A percentile compares a stretch with the other conserved stretches of the same genome.
phyloP scores from a whole-genome alignment of 2,329 filamentous ascomycete species.

The Colletotrichum sp. region DNA sequence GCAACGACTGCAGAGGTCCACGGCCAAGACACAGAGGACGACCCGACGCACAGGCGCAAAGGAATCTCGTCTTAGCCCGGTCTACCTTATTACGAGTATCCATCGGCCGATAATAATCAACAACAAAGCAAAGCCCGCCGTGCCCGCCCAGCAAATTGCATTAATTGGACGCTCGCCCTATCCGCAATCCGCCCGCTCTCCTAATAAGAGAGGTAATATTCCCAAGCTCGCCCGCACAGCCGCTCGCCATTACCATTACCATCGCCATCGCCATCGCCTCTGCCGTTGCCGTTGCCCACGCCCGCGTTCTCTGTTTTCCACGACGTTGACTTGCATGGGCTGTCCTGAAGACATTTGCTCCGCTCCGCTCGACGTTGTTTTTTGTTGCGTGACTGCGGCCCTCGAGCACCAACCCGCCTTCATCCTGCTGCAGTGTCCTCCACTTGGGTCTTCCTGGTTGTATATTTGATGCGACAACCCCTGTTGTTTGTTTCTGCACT shows the following conservation, averaged over 20 bases:
- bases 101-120: not conserved
- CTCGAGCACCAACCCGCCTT: not conserved
- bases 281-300: not conserved
- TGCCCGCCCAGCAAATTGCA: not conserved
- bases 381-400: constrained; percentile 1
- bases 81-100: not conserved
- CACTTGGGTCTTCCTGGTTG: constrained; percentile 13
- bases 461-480: constrained; percentile 24
- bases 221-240: not conserved
- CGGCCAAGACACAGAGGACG: not conserved
- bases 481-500: constrained; percentile 21
- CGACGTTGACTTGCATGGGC: not conserved
- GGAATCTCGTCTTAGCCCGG: not conserved
- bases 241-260: not conserved
- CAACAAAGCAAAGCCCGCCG: constrained; percentile 4
- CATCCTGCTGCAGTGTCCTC: not conserved
- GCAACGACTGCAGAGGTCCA: not conserved
- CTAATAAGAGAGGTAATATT: constrained; percentile 3
- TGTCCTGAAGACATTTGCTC: not conserved
- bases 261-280: not conserved
- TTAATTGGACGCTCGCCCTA: not conserved
- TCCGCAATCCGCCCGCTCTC: not conserved
- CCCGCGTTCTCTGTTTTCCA: not conserved
- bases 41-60: constrained; percentile 2
- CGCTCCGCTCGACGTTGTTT: not conserved